A percentile compares a stretch with the other conserved stretches of the same genome.
These are phyloP conservation scores for Stenocarpella maydis DNA, from an alignment of 2,329 filamentous ascomycete species.

Conservation along the genomic window DNA sequence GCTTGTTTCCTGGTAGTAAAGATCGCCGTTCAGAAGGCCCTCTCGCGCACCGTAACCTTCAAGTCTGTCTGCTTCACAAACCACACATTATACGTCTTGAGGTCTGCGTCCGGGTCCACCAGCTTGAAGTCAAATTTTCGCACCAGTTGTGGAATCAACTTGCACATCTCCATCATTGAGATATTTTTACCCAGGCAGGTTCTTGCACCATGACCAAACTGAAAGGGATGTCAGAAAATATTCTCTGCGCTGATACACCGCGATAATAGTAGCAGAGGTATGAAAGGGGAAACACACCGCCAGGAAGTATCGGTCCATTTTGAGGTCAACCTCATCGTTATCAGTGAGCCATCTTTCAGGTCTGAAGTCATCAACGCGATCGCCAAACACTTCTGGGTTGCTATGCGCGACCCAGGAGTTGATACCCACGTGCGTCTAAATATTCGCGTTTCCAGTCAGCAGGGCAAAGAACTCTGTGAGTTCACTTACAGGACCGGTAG, in stretches of 20 bases:
- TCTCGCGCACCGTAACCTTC: conserved; percentile 9
- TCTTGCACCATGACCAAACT: conserved; percentile 47
- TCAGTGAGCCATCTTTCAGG: conserved; percentile 41
- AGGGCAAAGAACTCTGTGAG: too few relatives aligned
- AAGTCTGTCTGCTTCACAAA: conserved; percentile 17
- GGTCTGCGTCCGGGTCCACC: background rate
- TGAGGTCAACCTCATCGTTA: conserved; percentile 38
- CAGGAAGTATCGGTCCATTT: conserved; percentile 47
- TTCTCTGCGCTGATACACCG: background rate
- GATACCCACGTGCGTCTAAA: conserved; percentile 49
- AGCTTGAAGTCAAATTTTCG: conserved; percentile 9
- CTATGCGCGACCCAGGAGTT: conserved; percentile 53
- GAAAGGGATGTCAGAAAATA: background rate
- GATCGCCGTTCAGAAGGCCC: background rate
- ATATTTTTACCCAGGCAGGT: conserved; percentile 50
- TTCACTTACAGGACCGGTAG: background rate
- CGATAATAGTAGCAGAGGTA: background rate
- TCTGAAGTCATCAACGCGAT: conserved; percentile 48
- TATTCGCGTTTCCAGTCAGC: background rate
- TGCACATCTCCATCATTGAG: conserved; percentile 48
- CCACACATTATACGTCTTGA: conserved; percentile 20
- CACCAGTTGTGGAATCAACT: conserved; percentile 42
- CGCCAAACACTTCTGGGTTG: conserved; percentile 50
- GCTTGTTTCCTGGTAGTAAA: background rate
- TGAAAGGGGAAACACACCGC: background rate